Conservation (phyloP, 2,329 filamentous ascomycete genomes). For the Paracoccidioides brasiliensis region DNA sequence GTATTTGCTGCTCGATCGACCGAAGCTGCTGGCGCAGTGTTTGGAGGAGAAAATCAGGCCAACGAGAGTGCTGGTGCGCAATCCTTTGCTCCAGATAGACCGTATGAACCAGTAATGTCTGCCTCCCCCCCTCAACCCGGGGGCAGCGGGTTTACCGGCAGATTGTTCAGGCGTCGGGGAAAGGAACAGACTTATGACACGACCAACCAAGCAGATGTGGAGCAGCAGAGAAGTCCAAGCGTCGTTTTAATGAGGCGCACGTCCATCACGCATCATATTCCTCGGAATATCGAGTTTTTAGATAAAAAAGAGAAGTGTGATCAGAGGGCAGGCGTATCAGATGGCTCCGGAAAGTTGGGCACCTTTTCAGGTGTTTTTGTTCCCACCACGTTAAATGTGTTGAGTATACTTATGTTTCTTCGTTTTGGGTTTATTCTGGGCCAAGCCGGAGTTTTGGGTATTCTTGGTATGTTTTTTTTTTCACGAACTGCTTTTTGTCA, state of each 20-base stretch:
- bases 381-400: conserved; percentile 75
- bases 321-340: conserved; percentile 16
- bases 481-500: neutral
- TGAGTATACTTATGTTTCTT: conserved; percentile 87
- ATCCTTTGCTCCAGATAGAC: conserved; percentile 1
- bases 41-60: conserved; percentile 21
- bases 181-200: neutral
- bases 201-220: neutral
- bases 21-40: conserved; percentile 24
- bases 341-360: conserved; percentile 50
- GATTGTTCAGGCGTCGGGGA: conserved; percentile 1
- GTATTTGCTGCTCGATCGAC: conserved; percentile 28
- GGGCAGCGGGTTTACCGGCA: conserved; percentile 10
- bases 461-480: conserved; percentile 49
- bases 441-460: conserved; percentile 65
- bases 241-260: conserved; percentile 6
- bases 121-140: conserved; percentile 9
- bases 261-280: conserved; percentile 10
- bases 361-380: conserved; percentile 72
- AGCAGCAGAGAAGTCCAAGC: conserved; percentile 1
- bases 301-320: conserved; percentile 22
- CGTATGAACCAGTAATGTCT: conserved; percentile 11
- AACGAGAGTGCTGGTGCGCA: conserved; percentile 14
- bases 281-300: conserved; percentile 9
- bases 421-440: conserved; percentile 76